phyloP scores from a whole-genome alignment of 1,284 basidiomycete genomes.

The Puccinia triticina region DNA sequence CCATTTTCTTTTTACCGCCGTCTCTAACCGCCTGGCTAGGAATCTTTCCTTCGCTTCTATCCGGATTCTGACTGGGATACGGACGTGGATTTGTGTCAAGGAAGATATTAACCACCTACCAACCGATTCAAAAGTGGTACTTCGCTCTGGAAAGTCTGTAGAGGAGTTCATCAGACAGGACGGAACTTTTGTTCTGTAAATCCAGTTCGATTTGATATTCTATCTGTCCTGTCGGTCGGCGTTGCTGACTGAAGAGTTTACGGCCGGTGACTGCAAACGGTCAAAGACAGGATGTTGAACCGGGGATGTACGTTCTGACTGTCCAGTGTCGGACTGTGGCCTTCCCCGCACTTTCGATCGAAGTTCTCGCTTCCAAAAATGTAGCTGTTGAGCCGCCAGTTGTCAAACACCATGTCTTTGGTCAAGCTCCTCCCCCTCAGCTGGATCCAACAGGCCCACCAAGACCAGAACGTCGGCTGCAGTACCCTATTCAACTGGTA shows the following conservation, averaged over 20 bases:
- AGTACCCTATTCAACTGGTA: conserved; percentile 32
- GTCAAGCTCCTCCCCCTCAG: conserved; percentile 32
- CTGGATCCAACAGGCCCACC: not conserved
- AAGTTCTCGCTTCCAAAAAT: conserved; percentile 15
- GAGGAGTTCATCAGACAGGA: conserved; percentile 36
- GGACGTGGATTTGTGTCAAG: not conserved
- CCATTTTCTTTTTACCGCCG: not conserved
- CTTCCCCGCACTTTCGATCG: conserved; percentile 26
- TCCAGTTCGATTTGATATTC: not conserved
- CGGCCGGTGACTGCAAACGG: not conserved
- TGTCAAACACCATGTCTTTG: conserved; percentile 19
- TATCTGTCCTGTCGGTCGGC: not conserved
- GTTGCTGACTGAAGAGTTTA: not conserved
- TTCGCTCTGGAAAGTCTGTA: not conserved
- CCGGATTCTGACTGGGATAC: not conserved
- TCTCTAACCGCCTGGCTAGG: not conserved
- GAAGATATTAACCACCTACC: conserved; percentile 38
- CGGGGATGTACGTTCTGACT: conserved; percentile 27
- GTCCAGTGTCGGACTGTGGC: conserved; percentile 25
- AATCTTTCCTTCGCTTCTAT: not conserved
- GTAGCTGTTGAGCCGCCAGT: conserved; percentile 7
- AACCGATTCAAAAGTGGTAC: conserved; percentile 24
- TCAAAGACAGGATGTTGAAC: conserved; percentile 36
- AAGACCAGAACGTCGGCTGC: conserved; percentile 20
- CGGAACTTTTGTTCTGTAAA: conserved; percentile 35